Percentiles rank a stretch among this genome's conserved stretches.
These are phyloP conservation scores for Rubus idaeus DNA, from an alignment of 306 rosid genomes.

Conservation along the genomic window DNA sequence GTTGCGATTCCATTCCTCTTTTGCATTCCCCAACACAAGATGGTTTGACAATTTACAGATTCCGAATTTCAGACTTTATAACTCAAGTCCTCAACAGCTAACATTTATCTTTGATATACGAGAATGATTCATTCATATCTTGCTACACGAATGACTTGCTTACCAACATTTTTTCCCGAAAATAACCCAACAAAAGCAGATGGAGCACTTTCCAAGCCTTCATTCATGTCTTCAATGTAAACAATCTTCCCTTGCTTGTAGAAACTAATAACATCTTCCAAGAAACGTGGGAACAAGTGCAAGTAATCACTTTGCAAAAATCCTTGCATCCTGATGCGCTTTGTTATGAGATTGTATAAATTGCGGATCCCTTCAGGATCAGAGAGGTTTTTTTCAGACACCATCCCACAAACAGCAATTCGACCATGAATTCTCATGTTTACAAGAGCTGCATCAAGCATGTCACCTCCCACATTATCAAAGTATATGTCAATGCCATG, in stretches of 20 bases:
- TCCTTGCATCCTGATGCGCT: slow-evolving; percentile 46
- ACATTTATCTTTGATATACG: not conserved
- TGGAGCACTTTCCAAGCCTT: slow-evolving; percentile 54
- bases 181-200: slow-evolving; percentile 47
- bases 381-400: slow-evolving; percentile 43
- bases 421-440: slow-evolving; percentile 52
- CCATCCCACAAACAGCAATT: slow-evolving; percentile 50
- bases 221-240: slow-evolving; percentile 46
- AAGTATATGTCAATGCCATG: slow-evolving; percentile 59
- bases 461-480: slow-evolving; percentile 57
- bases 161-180: slow-evolving; percentile 47
- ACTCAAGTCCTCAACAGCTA: too few relatives aligned
- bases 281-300: slow-evolving; percentile 36
- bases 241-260: slow-evolving; percentile 48
- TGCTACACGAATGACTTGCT: slow-evolving; percentile 42
- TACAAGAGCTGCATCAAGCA: slow-evolving; percentile 50
- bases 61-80: too few relatives aligned
- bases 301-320: slow-evolving; percentile 41
- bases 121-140: slow-evolving; percentile 8
- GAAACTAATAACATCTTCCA: slow-evolving; percentile 33
- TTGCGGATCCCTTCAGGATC: slow-evolving; percentile 36
- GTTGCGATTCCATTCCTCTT: too few relatives aligned
- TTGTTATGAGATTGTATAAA: slow-evolving; percentile 30
- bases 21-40: too few relatives aligned
- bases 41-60: too few relatives aligned